Percentiles rank a stretch among this genome's conserved stretches.
phyloP scores from a whole-genome alignment of 306 rosid genomes.

The Psophocarpus tetragonolobus region DNA sequence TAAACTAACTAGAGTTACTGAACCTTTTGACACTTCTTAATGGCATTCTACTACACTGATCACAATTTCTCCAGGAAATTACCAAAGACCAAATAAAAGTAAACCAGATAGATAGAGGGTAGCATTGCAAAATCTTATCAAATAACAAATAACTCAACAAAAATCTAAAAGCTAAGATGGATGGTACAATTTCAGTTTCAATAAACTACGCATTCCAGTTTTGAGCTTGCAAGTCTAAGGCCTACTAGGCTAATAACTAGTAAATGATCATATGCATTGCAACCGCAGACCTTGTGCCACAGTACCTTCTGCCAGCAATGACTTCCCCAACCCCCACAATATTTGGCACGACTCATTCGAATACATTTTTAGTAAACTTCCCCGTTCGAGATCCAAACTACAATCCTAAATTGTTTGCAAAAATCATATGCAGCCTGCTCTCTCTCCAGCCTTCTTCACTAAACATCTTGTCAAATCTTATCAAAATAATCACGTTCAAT shows the following conservation, averaged over 20 bases:
- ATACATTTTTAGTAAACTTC: background rate
- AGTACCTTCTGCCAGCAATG: background rate
- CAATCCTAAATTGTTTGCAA: background rate
- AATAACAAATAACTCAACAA: constrained; percentile 2
- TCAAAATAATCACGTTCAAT: background rate
- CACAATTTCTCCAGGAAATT: constrained; percentile 3
- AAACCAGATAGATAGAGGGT: background rate
- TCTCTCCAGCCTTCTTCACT: background rate
- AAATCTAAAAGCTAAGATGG: background rate
- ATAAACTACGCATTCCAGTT: background rate
- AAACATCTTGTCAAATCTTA: background rate
- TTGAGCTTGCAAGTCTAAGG: background rate
- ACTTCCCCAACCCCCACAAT: background rate
- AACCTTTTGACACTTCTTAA: background rate
- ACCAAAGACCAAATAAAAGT: background rate
- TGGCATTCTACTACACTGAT: constrained; percentile 4
- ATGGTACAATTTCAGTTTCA: background rate
- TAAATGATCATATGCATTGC: background rate
- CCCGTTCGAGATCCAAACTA: background rate
- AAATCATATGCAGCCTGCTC: background rate
- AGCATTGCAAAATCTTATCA: background rate
- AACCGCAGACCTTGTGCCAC: background rate
- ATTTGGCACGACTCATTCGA: background rate
- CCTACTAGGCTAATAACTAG: background rate
- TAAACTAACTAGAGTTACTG: background rate